Evolutionary conservation across 2,329 filamentous ascomycete species (phyloP).

Genomic region (Arthroderma sp.): DNA sequence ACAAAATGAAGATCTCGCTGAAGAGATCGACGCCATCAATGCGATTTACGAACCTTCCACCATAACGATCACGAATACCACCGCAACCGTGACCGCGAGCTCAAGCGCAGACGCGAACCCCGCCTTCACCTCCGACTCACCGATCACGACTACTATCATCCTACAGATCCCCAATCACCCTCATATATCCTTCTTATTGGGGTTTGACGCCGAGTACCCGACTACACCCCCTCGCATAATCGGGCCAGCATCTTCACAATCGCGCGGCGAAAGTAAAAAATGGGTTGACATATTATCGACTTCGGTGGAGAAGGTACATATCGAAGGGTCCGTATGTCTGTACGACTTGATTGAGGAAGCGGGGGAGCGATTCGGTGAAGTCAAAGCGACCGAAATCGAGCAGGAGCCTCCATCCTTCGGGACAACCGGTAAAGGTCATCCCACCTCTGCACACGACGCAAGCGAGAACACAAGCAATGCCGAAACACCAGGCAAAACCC

Average conservation of each 20-base stretch:
- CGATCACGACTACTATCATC: constrained; percentile 33
- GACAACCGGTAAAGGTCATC: background rate
- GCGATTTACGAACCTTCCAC: constrained; percentile 53
- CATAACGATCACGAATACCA: constrained; percentile 30
- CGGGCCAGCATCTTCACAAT: constrained; percentile 65
- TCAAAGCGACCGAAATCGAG: constrained; percentile 30
- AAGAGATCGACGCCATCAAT: constrained; percentile 37
- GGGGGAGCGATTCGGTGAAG: constrained; percentile 39
- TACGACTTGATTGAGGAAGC: constrained; percentile 75
- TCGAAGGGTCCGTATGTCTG: constrained; percentile 65
- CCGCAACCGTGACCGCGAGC: constrained; percentile 11
- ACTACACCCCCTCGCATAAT: constrained; percentile 57
- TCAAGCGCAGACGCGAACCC: background rate
- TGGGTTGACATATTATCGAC: constrained; percentile 57
- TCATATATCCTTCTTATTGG: constrained; percentile 37
- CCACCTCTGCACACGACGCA: background rate
- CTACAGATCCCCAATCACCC: constrained; percentile 52
- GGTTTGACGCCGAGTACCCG: constrained; percentile 65
- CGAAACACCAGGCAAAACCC: background rate
- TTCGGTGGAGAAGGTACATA: constrained; percentile 54
- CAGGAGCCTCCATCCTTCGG: background rate
- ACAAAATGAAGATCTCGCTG: constrained; percentile 28
- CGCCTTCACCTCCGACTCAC: constrained; percentile 16
- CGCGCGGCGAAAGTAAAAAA: constrained; percentile 57
- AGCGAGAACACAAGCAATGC: background rate